Evolutionary conservation across 192 early-diverging fungal genomes (phyloP).

Genomic region (Coemansia sp.): DNA sequence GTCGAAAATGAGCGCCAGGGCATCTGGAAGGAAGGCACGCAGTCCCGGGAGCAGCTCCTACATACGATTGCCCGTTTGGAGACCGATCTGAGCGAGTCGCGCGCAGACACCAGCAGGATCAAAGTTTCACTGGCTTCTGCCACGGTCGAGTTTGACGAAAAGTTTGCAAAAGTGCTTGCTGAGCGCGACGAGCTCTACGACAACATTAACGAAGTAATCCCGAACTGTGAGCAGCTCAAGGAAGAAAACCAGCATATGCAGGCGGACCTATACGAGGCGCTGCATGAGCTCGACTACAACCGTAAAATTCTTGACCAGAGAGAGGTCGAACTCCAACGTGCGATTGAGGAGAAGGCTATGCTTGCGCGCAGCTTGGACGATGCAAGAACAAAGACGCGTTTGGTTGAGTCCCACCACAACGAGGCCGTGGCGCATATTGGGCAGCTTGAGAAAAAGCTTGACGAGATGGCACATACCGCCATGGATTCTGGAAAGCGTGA

Average conservation of each 20-base stretch:
- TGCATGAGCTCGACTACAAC: constrained; percentile 9
- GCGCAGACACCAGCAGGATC: background rate
- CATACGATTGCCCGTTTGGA: constrained; percentile 29
- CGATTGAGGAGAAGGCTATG: background rate
- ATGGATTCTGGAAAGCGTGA: background rate
- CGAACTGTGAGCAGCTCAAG: constrained; percentile 13
- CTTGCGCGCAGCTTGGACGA: constrained; percentile 11
- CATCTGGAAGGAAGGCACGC: constrained; percentile 34
- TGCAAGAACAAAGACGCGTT: background rate
- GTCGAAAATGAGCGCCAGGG: constrained; percentile 45
- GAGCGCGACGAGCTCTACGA: constrained; percentile 17
- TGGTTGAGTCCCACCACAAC: background rate
- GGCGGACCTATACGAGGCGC: constrained; percentile 12
- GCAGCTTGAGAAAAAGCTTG: constrained; percentile 3
- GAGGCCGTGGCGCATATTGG: background rate
- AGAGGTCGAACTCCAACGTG: background rate
- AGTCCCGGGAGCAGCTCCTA: constrained; percentile 41
- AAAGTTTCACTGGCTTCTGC: background rate
- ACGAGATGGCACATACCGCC: background rate
- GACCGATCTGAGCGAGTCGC: constrained; percentile 18
- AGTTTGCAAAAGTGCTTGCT: background rate
- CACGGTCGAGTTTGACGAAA: constrained; percentile 3
- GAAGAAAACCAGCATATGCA: constrained; percentile 27
- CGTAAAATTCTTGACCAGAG: background rate
- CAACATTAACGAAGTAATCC: constrained; percentile 6